Base-by-base conservation (phyloP, 2,329 filamentous ascomycete species). In the Fusarium verticillioides region DNA sequence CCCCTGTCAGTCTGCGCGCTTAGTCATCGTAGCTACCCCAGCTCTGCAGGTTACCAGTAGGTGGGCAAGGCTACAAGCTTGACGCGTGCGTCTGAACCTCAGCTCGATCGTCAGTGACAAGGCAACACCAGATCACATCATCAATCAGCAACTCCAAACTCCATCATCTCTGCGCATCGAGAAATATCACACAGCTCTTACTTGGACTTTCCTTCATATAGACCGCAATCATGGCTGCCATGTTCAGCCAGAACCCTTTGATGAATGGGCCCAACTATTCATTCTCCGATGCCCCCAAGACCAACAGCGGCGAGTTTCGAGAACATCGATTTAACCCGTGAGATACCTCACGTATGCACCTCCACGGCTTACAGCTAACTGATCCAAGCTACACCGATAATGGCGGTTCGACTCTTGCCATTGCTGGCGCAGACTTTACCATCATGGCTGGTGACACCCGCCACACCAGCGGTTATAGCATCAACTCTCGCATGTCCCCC, bases 361-460 rank as follows among this genome's bases (percentile, higher is more conserved):
- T 5, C 15, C 11, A 26, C 23, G 53, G 44, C 53, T 56, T 58
- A 62, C 28, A 42, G 32, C 59, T 73, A 40, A 75, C 63, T 30
- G 44, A n/a, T 21, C 42, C 8, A 77, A 96, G 94, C 78, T 99
- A 99, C 85, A 97, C 96, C 76, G 96, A 99, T 87, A 99, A 99
- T 83, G 96, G 96, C 78, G 96, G 96, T 77, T 97, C 95, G 69
- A 98, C 96, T 61, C 90, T 99, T 63, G 96, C 95, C 80, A 98
- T 99, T 83, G 92, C 94, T 43, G 96, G 97, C 77, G 91, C 91
- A 81, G 94, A 97, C 87, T 99, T 98, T 87, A 91, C 95, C 81
- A 97, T 99, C 85, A 91, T 99, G 82, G 96, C 96, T 49, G 96
- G 97, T 84, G 96, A 99, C 87, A 99, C 96, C 78, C 94, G 96